Evolutionary conservation across 176 grass and related monocot genomes (phyloP).

Genomic region (Tuctoria greenei): DNA sequence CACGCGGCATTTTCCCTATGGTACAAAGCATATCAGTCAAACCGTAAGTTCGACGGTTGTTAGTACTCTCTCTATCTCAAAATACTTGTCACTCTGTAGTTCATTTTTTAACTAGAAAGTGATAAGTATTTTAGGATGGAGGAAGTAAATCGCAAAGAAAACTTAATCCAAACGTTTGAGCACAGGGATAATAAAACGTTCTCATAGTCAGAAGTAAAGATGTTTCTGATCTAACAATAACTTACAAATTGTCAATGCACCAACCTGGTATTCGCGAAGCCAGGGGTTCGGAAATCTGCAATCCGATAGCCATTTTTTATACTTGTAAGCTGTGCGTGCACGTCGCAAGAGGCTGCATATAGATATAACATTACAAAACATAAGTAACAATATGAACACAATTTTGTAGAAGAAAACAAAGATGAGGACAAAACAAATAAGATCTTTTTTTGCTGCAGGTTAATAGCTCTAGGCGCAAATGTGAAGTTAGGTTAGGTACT

Average conservation of each 20-base stretch:
- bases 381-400: conserved; percentile 24
- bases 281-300: conserved; percentile 94
- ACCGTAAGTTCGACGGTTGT: too few relatives aligned
- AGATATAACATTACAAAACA: not conserved
- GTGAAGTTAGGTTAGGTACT: not conserved
- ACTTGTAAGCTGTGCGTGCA: conserved; percentile 80
- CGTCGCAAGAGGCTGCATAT: conserved; percentile 76
- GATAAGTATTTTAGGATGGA: too few relatives aligned
- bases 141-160: not conserved
- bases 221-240: too few relatives aligned
- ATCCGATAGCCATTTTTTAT: conserved; percentile 73
- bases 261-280: conserved; percentile 97
- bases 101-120: too few relatives aligned
- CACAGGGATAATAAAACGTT: not conserved
- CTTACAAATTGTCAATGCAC: too few relatives aligned
- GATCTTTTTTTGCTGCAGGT: not conserved
- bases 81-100: too few relatives aligned
- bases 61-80: too few relatives aligned
- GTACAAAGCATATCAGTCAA: too few relatives aligned
- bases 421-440: not conserved
- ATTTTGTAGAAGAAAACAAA: conserved; percentile 13
- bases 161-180: not conserved
- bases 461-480: not conserved
- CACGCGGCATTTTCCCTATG: too few relatives aligned
- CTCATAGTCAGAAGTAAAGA: not conserved